Percentiles rank a stretch among this genome's conserved stretches.
Evolutionary conservation across 306 rosid species (phyloP).

Genomic region (Crotalaria pallida): DNA sequence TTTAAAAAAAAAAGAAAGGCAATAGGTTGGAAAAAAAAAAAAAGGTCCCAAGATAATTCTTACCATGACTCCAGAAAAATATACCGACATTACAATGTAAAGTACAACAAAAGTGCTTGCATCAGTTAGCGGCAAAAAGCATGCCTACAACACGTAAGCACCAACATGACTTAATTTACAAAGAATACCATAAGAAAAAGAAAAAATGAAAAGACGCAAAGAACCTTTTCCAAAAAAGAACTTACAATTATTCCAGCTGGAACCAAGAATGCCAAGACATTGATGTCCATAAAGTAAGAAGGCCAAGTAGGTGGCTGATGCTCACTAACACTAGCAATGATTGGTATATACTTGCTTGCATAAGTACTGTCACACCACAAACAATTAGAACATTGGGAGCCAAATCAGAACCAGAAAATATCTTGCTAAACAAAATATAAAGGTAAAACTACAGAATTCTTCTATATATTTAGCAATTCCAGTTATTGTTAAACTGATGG

Average conservation of each 20-base stretch:
- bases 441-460: not conserved
- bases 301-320: constrained; percentile 99
- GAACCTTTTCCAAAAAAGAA: not conserved
- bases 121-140: constrained; percentile 90
- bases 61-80: constrained; percentile 99
- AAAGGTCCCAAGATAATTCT: constrained; percentile 29
- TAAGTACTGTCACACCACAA: constrained; percentile 66
- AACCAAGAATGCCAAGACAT: constrained; percentile 96
- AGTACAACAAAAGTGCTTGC: constrained; percentile 92
- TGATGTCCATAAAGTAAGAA: constrained; percentile 98
- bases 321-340: constrained; percentile 99
- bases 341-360: constrained; percentile 99
- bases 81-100: constrained; percentile 82
- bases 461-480: not conserved
- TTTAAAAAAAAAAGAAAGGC: not conserved
- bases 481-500: constrained; percentile 3
- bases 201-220: no score
- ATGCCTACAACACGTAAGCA: constrained; percentile 60
- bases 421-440: constrained; percentile 2
- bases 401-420: constrained; percentile 4
- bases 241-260: constrained; percentile 97
- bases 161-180: constrained; percentile 16
- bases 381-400: constrained; percentile 4
- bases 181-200: not conserved
- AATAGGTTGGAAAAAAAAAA: constrained; percentile 5